These are phyloP conservation scores for Leptographium wingfieldii DNA, from an alignment of 2,329 filamentous ascomycete genomes.

Conservation along the genomic window DNA sequence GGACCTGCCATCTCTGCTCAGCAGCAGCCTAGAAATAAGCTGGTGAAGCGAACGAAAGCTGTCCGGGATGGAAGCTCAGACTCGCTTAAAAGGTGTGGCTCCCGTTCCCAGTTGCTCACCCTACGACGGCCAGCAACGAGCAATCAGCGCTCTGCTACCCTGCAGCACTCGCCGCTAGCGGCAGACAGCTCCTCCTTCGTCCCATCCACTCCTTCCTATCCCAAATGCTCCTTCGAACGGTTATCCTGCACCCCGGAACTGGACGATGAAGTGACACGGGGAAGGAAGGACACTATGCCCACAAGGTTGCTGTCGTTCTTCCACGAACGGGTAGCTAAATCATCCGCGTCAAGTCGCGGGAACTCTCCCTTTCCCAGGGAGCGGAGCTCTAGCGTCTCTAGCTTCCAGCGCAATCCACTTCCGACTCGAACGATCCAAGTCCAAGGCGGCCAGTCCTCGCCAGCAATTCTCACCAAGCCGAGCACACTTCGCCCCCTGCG, in stretches of 20 bases:
- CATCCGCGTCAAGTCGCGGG: slow-evolving; percentile 16
- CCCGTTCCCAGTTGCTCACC: slow-evolving; percentile 49
- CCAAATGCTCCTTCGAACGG: slow-evolving; percentile 23
- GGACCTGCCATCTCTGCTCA: slow-evolving; percentile 17
- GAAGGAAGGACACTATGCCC: neutral
- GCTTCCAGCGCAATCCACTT: slow-evolving; percentile 17
- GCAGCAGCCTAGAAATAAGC: slow-evolving; percentile 54
- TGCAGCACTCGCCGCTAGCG: slow-evolving; percentile 36
- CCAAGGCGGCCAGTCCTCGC: slow-evolving; percentile 13
- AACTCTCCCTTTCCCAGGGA: slow-evolving; percentile 18
- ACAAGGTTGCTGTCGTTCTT: slow-evolving; percentile 43
- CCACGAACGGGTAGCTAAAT: slow-evolving; percentile 27
- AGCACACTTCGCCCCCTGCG: slow-evolving; percentile 14
- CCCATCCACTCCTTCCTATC: slow-evolving; percentile 9
- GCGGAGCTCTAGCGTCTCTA: slow-evolving; percentile 15
- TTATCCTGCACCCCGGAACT: slow-evolving; percentile 9
- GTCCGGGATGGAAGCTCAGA: slow-evolving; percentile 27
- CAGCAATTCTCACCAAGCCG: slow-evolving; percentile 26
- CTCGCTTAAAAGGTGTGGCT: slow-evolving; percentile 31
- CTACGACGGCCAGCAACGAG: slow-evolving; percentile 66
- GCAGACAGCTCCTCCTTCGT: slow-evolving; percentile 9
- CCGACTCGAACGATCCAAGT: slow-evolving; percentile 20
- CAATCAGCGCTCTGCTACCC: slow-evolving; percentile 61
- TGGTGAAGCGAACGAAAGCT: slow-evolving; percentile 61
- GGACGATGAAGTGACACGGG: neutral